These are phyloP conservation scores for Sugiyamaella paludigena DNA, from an alignment of 1,139 yeast species.

Conservation along the genomic window DNA sequence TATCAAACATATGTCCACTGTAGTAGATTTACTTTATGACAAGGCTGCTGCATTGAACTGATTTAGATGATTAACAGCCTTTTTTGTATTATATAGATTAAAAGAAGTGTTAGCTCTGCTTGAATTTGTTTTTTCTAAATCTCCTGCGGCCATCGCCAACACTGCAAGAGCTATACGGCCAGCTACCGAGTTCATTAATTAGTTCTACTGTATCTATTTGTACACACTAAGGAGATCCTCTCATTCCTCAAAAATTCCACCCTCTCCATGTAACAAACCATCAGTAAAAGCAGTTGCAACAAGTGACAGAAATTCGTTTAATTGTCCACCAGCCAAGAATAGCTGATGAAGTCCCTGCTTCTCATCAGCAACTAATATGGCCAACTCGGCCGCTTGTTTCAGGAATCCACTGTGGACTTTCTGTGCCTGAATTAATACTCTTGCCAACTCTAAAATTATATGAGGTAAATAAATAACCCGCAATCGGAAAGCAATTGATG, in stretches of 20 bases:
- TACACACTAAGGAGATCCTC: not conserved
- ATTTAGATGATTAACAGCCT: slow-evolving; percentile 12
- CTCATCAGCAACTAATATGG: slow-evolving; percentile 54
- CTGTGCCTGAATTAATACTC: slow-evolving; percentile 47
- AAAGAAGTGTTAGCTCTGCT: slow-evolving; percentile 8
- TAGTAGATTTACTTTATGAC: slow-evolving; percentile 88
- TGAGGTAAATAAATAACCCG: slow-evolving; percentile 74
- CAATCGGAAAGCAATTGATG: slow-evolving; percentile 33
- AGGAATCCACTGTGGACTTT: slow-evolving; percentile 40
- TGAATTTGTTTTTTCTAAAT: no score
- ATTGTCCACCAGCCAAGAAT: slow-evolving; percentile 58
- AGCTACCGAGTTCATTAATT: no score
- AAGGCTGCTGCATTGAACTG: slow-evolving; percentile 84
- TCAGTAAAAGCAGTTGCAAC: slow-evolving; percentile 58
- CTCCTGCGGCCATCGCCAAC: no score
- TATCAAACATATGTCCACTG: slow-evolving; percentile 80
- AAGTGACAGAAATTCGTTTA: slow-evolving; percentile 58
- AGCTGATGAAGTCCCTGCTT: slow-evolving; percentile 49
- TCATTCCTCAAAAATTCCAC: slow-evolving; percentile 26
- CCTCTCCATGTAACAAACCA: slow-evolving; percentile 39
- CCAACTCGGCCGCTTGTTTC: slow-evolving; percentile 55
- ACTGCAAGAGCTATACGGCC: no score
- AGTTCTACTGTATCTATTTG: no score
- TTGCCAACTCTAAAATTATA: slow-evolving; percentile 60
- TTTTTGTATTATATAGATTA: not conserved